phyloP scores from a whole-genome alignment of 768 basidiomycete genomes.

The Termitomyces sp. region DNA sequence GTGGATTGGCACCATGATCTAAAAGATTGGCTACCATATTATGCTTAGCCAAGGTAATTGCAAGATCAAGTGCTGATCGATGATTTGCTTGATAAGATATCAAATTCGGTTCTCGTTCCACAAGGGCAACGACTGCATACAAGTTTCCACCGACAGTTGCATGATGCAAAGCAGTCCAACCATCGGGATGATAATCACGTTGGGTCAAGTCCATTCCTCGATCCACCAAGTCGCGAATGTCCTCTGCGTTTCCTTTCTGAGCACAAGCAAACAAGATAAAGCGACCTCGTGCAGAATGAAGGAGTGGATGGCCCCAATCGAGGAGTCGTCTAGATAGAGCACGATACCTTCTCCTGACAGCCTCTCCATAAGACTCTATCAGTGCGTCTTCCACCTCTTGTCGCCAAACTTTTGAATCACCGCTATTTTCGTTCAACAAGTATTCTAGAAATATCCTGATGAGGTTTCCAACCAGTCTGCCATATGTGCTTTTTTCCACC shows the following conservation, averaged over 20 bases:
- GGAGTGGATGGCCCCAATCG: background rate
- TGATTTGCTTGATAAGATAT: background rate
- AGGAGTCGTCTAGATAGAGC: background rate
- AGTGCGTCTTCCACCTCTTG: background rate
- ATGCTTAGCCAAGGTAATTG: background rate
- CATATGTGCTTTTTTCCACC: background rate
- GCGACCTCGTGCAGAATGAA: background rate
- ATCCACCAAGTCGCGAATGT: background rate
- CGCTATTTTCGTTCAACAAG: background rate
- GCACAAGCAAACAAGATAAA: background rate
- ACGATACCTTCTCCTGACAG: background rate
- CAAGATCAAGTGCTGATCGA: background rate
- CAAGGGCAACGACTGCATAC: background rate
- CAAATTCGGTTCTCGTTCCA: background rate
- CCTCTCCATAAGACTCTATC: background rate
- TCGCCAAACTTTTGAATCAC: background rate
- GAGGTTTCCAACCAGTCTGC: background rate
- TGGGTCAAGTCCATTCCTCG: background rate
- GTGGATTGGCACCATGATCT: background rate
- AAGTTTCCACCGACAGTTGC: background rate
- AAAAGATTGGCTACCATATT: background rate
- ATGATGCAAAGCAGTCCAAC: background rate
- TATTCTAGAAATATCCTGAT: background rate
- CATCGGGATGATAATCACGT: background rate
- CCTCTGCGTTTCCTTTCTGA: background rate